Percentiles rank a stretch among this genome's conserved stretches.
These are phyloP conservation scores for Saccharomycopsis fodiens DNA, from an alignment of 805 yeast genomes.

Conservation along the genomic window DNA sequence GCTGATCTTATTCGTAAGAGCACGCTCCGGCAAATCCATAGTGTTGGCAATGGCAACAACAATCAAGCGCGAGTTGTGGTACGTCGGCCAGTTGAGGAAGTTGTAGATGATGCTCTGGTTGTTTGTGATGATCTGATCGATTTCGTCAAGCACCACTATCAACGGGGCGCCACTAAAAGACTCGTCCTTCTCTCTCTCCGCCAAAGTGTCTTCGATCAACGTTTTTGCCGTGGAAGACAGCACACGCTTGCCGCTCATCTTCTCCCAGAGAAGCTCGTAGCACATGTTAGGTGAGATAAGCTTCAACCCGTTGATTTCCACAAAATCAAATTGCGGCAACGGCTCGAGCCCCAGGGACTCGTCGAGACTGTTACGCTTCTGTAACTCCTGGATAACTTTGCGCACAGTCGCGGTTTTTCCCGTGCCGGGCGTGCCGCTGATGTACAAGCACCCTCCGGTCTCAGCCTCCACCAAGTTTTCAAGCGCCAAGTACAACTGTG, in stretches of 20 bases:
- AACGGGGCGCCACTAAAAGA: constrained; percentile 41
- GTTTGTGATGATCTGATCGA: constrained; percentile 82
- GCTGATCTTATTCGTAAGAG: constrained; percentile 79
- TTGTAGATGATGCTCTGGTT: constrained; percentile 87
- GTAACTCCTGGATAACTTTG: constrained; percentile 71
- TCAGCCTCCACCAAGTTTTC: constrained; percentile 64
- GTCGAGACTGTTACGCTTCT: constrained; percentile 24
- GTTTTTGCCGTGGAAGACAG: constrained; percentile 59
- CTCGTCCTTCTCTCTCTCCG: constrained; percentile 26
- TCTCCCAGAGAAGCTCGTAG: constrained; percentile 77
- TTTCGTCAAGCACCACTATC: constrained; percentile 81
- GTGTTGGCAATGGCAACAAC: constrained; percentile 95
- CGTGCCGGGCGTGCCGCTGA: constrained; percentile 97
- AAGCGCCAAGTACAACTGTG: constrained; percentile 56
- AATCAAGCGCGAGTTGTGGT: constrained; percentile 66
- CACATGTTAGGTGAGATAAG: constrained; percentile 72
- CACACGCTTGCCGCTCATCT: constrained; percentile 51
- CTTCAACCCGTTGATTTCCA: constrained; percentile 89
- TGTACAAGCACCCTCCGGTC: constrained; percentile 77
- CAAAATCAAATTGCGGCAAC: constrained; percentile 50
- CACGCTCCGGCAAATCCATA: constrained; percentile 92
- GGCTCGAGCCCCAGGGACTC: constrained; percentile 9
- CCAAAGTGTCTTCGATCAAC: constrained; percentile 65
- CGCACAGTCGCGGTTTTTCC: constrained; percentile 93
- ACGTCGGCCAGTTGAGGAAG: constrained; percentile 96